These are phyloP conservation scores for Eucalyptus caleyi DNA, from an alignment of 345 rosid genomes.

Conservation along the genomic window DNA sequence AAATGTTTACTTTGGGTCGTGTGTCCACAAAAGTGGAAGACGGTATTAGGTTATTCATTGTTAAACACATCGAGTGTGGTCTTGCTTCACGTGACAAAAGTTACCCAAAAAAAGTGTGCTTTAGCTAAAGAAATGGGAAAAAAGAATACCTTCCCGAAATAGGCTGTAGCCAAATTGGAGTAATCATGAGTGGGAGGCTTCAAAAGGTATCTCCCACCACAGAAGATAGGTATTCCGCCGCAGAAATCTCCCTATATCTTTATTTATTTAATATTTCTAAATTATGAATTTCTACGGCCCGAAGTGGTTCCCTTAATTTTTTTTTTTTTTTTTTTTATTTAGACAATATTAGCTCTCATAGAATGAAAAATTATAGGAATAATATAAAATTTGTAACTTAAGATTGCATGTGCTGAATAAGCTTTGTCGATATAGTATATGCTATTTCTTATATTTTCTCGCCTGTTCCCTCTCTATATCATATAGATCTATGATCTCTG, in stretches of 20 bases:
- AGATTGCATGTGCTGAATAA: not conserved
- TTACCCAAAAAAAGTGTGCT: too few species aligned
- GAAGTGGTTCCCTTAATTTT: not conserved
- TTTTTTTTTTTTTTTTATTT: not conserved
- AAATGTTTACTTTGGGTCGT: too few species aligned
- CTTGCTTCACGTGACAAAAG: not conserved
- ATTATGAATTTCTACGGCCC: too few species aligned
- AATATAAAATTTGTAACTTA: not conserved
- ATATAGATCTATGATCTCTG: too few species aligned
- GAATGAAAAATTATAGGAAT: not conserved
- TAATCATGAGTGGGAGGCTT: too few species aligned
- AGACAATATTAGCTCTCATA: not conserved
- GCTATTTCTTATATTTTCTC: not conserved
- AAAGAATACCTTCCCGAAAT: too few species aligned
- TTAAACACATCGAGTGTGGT: too few species aligned
- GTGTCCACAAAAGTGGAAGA: too few species aligned
- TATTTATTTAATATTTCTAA: not conserved
- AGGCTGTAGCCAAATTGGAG: not conserved
- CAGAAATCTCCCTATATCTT: not conserved
- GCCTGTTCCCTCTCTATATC: not conserved
- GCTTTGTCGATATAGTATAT: not conserved
- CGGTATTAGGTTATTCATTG: too few species aligned
- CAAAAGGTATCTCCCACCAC: not conserved
- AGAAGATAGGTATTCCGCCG: not conserved
- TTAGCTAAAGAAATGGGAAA: too few species aligned